These are phyloP conservation scores for Sclerotinia spermophila DNA, from an alignment of 2,329 filamentous ascomycete genomes.

Conservation along the genomic window DNA sequence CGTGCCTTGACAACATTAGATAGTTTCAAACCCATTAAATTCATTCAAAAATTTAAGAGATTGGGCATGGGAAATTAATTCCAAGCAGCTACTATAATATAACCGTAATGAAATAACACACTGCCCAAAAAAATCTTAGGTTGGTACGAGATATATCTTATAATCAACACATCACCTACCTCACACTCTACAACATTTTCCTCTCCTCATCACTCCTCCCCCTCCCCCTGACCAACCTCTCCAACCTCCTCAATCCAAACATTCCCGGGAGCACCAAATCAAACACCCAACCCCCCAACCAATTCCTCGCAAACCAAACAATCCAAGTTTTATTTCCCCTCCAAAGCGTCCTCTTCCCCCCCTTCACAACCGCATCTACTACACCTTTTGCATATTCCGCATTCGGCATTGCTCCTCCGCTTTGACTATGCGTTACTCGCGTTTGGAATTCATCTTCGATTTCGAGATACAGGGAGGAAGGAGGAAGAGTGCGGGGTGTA, in stretches of 20 bases:
- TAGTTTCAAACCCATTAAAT: not conserved
- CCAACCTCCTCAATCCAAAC: constrained; percentile 29
- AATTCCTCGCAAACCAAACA: constrained; percentile 28
- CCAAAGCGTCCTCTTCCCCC: constrained; percentile 27
- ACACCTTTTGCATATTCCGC: constrained; percentile 30
- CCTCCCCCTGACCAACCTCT: constrained; percentile 16
- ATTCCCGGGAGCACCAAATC: constrained; percentile 30
- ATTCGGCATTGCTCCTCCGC: constrained; percentile 26
- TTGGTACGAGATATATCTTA: not conserved
- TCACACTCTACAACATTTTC: not conserved
- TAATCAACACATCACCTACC: not conserved
- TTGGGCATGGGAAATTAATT: not conserved
- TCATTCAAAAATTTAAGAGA: not conserved
- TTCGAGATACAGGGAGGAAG: constrained; percentile 28
- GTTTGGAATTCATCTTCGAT: constrained; percentile 25
- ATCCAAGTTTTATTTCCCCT: constrained; percentile 26
- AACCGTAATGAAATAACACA: not conserved
- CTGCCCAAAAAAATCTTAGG: too few relatives aligned
- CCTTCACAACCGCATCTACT: constrained; percentile 28
- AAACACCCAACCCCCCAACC: constrained; percentile 29
- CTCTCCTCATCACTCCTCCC: not conserved
- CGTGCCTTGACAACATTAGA: not conserved
- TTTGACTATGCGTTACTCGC: constrained; percentile 30
- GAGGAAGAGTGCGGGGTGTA: constrained; percentile 20
- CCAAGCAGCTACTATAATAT: not conserved